Base-by-base conservation (phyloP, 2,329 filamentous ascomycete species). In the Knufia petricola region DNA sequence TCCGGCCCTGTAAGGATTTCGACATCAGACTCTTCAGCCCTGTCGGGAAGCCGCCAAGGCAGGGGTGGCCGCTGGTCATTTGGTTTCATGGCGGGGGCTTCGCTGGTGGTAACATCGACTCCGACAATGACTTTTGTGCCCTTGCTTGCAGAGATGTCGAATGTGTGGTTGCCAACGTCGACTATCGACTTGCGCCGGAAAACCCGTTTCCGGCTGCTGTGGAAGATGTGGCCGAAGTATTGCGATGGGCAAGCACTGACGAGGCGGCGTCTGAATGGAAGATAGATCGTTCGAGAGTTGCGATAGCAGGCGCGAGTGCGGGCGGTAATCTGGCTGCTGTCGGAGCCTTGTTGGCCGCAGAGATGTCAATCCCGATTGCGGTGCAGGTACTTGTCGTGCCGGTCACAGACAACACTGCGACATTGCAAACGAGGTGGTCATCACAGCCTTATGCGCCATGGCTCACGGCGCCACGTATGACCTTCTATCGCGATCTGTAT, bases 31-130 rank as follows among this genome's bases (percentile, higher is more conserved):
- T 64, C 20, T 79, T 78, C 53, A 75, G 69, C 1, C 75, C 76
- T 17, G 32, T 34, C 3, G 34, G 21, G 8, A 3, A 65, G 4
- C 64, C 50, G 9, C 74, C 75, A 0, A 61, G 56, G 0, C 56
- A 55, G 1, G 76, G 76, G 31, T 78, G 76, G 73, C 76, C 76
- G 1, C 68, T 74, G 6, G 70, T 75, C 58, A 56, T 80, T 2
- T 81, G 76, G 59, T 75, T 71, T 54, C 77, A 80, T 55, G 77
- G 76, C 3, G 76, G 76, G 1, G 76, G 76, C 3, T 79, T 75
- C 73, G 74, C 78, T 1, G 54, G 78, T 31, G 76, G 76, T 0
- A 75, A 71, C 31, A 76, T 78, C 36, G 68, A 75, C 48, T 77
- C 74, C 0, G 76, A 79, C 62, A 78, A 79, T 53, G 68, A 69